Base-by-base conservation (phyloP, 352 stramenopile genomes). In the Peronospora tabacina region DNA sequence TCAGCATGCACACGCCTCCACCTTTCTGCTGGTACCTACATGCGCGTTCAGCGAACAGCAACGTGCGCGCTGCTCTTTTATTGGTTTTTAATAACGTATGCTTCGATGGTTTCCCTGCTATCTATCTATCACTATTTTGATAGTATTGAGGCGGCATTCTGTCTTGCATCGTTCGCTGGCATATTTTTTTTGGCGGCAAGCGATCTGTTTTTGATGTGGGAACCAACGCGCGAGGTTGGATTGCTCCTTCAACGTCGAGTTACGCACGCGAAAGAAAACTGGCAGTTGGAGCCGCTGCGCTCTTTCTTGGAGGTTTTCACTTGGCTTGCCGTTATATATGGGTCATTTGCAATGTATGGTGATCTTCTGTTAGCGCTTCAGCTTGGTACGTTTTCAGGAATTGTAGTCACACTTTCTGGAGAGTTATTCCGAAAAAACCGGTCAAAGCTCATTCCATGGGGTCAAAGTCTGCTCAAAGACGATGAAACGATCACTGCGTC, bases 81-180 rank as follows among this genome's bases (percentile, higher is more conserved):
- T 37, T 48, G 87, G 34, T 75, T 85, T 16, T 58, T 90, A 26
- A 70, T 90, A 49, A 73, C 70, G 4, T 93, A 85, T 41, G 68
- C 69, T 2, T 84, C 77, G 9, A 72, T 87, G 49, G 37, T 90
- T 20, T 83, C 72, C 7, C 51, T 93, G 11, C 63, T 85, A 16
- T 85, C 67, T 42, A 93, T 93, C 42, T 93, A 93, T 49, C 75
- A 84, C 42, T 79, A 90, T 63, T 88, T 90, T 29, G 75, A 88
- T 44, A 89, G 72, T 42, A 85, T 93, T 46, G 82, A 93, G 59
- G 77, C 82, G 3, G 82, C 82, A 4, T 93, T 93, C 50, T 88
- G 75, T 35, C 47, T 93, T 5, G 80, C 82, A 2, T 90, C 77
- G 3, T 63, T 93, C 4, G 72, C 82, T 12, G 82, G 82, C 0